These are phyloP conservation scores for Phoenix dactylifera DNA, from an alignment of 176 grass and related monocot species.

Conservation along the genomic window DNA sequence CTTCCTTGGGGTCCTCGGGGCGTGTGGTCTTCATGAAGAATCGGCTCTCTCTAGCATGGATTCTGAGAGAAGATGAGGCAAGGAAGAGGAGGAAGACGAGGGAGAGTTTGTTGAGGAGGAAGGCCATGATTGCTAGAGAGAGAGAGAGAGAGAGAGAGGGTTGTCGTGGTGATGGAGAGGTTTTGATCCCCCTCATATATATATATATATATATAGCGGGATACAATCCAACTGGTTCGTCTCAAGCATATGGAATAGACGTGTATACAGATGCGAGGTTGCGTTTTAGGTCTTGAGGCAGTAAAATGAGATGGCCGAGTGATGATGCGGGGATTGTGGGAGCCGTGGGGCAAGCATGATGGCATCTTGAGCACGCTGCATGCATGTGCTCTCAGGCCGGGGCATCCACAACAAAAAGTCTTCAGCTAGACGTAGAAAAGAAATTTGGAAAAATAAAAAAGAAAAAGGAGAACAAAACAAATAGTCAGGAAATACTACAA, in stretches of 20 bases:
- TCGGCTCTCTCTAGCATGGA: not conserved
- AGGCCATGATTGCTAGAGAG: conserved; percentile 10
- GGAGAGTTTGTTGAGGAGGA: not conserved
- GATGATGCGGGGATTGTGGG: conserved; percentile 40
- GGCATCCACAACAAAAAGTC: not conserved
- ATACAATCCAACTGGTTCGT: no score
- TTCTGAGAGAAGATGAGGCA: not conserved
- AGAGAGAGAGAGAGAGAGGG: not conserved
- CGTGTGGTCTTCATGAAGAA: conserved; percentile 26
- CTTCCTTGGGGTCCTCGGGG: not conserved
- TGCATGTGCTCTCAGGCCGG: conserved; percentile 27
- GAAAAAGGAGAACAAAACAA: no score
- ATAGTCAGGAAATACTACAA: no score
- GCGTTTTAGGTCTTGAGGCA: no score
- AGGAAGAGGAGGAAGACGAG: conserved; percentile 12
- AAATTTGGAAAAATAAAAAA: no score
- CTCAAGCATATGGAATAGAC: no score
- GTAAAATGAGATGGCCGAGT: conserved; percentile 4
- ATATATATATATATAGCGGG: no score
- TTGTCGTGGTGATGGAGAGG: not conserved
- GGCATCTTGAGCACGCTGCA: conserved; percentile 46
- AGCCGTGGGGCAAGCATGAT: conserved; percentile 11
- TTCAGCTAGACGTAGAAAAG: not conserved
- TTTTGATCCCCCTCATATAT: no score
- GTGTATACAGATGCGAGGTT: no score